Base-by-base conservation (phyloP, 2,329 filamentous ascomycete species). In the Alternaria angustiovoidea region DNA sequence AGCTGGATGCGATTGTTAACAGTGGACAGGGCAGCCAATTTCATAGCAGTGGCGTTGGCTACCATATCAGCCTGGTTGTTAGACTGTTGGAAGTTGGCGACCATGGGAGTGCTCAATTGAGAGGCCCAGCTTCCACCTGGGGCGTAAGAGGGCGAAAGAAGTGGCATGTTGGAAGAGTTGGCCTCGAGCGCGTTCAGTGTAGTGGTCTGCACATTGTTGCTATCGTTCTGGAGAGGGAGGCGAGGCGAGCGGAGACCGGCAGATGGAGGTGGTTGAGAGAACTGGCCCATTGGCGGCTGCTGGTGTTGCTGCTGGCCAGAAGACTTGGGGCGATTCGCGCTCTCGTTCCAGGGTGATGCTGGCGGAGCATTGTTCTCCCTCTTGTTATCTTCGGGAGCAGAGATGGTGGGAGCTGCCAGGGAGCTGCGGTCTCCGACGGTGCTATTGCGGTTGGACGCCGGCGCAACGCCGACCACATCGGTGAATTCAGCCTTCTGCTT, bases 41-140 rank as follows among this genome's bases (percentile, higher is more conserved):
- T 99, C 95, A 99, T 99, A 22, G 95, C 95, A 16, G 95, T 98
- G 26, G 95, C 95, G 76, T 98, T 99, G 60, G 95, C 95, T 59
- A 99, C 91, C 94, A 98, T 98, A 74, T 99, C 95, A 16, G 93
- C 94, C 78, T 97, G 94, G 57, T 86, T 89, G 63, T 84, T 81
- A 39, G 81, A 81, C 67, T 86, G 84, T 62, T 85, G 81, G 79
- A 98, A 99, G 67, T 89, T 94, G 41, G 92, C 83, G 5, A 94
- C 92, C 91, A 98, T 96, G 2, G 95, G 95, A 2, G 95, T 99
- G 81, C 97, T 98, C 65, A 96, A 90, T 91, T 97, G 96, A 8
- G 95, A 98, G 24, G 95, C 95, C 95, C 95, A 99, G 83, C 95
- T 98, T 57, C 92, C 93, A 76, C 93, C 93, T 53, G 90, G 87